Percentiles rank a stretch among this genome's conserved stretches.
Evolutionary conservation across 768 basidiomycete species (phyloP).

Genomic region (Rhodosporidiobolus odoratus): DNA sequence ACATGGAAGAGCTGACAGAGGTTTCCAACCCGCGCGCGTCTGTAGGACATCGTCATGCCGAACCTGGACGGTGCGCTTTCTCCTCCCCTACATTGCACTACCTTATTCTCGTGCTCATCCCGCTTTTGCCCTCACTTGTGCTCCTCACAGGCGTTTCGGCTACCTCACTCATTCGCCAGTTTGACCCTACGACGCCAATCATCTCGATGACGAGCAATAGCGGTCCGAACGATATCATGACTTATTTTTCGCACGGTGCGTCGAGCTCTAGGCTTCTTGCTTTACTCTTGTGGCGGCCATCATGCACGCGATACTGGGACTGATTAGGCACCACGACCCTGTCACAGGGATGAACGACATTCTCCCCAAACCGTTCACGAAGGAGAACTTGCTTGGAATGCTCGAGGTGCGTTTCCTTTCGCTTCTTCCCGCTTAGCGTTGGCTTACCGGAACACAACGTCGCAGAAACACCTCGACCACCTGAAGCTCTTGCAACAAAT

Average conservation of each 20-base stretch:
- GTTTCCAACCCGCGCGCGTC: not conserved
- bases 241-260: constrained; percentile 70
- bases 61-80: constrained; percentile 45
- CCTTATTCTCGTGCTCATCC: not conserved
- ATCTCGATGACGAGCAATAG: constrained; percentile 98
- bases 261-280: not conserved
- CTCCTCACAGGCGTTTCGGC: constrained; percentile 75
- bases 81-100: constrained; percentile 50
- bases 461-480: constrained; percentile 79
- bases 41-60: constrained; percentile 91
- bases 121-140: too few relatives aligned
- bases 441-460: not conserved
- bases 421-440: not conserved
- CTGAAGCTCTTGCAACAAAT: constrained; percentile 73
- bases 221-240: constrained; percentile 86
- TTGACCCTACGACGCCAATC: constrained; percentile 91
- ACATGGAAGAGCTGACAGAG: not conserved
- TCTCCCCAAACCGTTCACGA: constrained; percentile 94
- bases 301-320: not conserved
- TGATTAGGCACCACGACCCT: not conserved
- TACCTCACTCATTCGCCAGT: constrained; percentile 87
- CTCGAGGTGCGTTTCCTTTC: constrained; percentile 61
- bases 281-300: not conserved
- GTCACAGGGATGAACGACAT: constrained; percentile 85
- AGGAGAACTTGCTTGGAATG: constrained; percentile 81